Evolutionary conservation across 345 rosid genomes (phyloP).

Genomic region (Combretum micranthum): DNA sequence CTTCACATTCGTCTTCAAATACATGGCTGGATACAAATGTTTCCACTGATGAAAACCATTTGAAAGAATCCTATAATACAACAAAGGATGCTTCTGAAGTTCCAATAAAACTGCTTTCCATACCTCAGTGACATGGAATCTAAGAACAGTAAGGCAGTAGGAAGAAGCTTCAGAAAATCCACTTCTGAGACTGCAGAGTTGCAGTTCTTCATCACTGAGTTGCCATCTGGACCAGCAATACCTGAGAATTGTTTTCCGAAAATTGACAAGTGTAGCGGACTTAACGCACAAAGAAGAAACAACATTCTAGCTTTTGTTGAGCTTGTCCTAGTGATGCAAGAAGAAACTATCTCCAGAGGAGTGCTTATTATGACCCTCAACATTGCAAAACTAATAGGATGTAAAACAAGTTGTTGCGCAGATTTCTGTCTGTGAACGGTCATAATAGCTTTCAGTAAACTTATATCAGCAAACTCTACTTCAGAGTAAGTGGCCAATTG

Average conservation of each 20-base stretch:
- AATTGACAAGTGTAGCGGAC: conserved; percentile 58
- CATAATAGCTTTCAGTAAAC: conserved; percentile 56
- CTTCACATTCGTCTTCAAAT: conserved; percentile 54
- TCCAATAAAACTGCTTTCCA: conserved; percentile 31
- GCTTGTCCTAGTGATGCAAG: conserved; percentile 40
- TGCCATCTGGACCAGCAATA: conserved; percentile 19
- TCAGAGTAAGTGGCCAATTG: conserved; percentile 40
- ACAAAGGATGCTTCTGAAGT: conserved; percentile 36
- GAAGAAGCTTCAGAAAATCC: conserved; percentile 62
- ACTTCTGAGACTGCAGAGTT: conserved; percentile 37
- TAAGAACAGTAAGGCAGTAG: conserved; percentile 56
- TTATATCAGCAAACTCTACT: conserved; percentile 40
- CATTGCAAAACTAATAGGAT: conserved; percentile 48
- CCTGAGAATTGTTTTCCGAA: conserved; percentile 48
- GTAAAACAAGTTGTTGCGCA: conserved; percentile 29
- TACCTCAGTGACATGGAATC: conserved; percentile 33
- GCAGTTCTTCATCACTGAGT: conserved; percentile 11
- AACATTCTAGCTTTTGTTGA: conserved; percentile 54
- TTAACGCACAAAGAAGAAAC: conserved; percentile 60
- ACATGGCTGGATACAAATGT: conserved; percentile 38
- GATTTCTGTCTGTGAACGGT: conserved; percentile 34
- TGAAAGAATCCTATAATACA: conserved; percentile 48
- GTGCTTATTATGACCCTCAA: conserved; percentile 45
- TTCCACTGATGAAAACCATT: conserved; percentile 56
- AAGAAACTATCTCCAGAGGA: conserved; percentile 54